Evolutionary conservation across 2,329 filamentous ascomycete genomes (phyloP).

Genomic region (Aspergillus tubingensis): DNA sequence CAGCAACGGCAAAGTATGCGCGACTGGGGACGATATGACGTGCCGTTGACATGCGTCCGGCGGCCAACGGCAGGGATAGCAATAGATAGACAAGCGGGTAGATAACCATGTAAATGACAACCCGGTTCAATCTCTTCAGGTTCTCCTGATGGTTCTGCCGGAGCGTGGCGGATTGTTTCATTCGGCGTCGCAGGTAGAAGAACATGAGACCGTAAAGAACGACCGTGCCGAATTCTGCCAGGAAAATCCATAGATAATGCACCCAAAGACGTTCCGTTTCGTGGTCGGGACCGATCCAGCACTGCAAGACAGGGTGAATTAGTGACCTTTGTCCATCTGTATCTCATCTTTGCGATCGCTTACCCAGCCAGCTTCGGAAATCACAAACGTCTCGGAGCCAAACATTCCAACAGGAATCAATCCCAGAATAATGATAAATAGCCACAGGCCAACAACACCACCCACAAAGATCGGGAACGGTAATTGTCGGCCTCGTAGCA

Average conservation of each 20-base stretch:
- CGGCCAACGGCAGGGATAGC: constrained; percentile 63
- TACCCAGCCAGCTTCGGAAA: constrained; percentile 54
- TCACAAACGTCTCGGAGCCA: constrained; percentile 45
- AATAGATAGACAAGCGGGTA: constrained; percentile 57
- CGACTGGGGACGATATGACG: constrained; percentile 35
- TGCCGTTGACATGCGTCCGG: constrained; percentile 44
- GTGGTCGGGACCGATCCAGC: constrained; percentile 51
- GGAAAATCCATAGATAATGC: constrained; percentile 58
- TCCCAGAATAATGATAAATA: constrained; percentile 49
- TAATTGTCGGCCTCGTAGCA: constrained; percentile 51
- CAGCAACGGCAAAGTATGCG: constrained; percentile 53
- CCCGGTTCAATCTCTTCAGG: constrained; percentile 40
- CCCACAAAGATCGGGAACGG: constrained; percentile 47
- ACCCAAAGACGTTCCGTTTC: constrained; percentile 52
- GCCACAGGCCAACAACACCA: constrained; percentile 49
- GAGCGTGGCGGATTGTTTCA: constrained; percentile 37
- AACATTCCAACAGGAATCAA: constrained; percentile 49
- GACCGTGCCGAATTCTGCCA: constrained; percentile 55
- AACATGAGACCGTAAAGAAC: constrained; percentile 53
- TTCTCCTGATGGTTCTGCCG: constrained; percentile 36
- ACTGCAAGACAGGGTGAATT: constrained; percentile 35
- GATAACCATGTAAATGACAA: constrained; percentile 49
- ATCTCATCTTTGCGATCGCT: constrained; percentile 16
- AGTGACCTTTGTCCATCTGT: not conserved
- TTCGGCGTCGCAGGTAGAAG: constrained; percentile 49